Percentiles rank a stretch among this genome's conserved stretches.
Evolutionary conservation across 129 eudicot species (phyloP).

Genomic region (Pittosporum tobira): DNA sequence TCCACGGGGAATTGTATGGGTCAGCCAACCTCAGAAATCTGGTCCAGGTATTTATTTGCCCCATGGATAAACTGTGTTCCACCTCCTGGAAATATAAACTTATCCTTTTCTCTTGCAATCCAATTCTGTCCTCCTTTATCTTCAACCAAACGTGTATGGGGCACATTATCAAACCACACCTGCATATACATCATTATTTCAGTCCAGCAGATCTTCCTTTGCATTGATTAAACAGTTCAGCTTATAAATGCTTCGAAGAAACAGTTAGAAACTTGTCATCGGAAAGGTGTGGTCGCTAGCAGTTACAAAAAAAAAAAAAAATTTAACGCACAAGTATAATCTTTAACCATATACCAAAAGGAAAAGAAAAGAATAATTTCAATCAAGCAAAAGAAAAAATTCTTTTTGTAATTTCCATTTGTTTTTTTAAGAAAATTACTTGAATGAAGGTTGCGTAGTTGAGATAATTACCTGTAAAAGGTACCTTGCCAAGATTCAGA

Average conservation of each 20-base stretch:
- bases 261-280: not conserved
- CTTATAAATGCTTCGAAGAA: not conserved
- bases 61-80: constrained; percentile 66
- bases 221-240: not conserved
- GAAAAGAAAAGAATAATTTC: no score
- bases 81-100: constrained; percentile 60
- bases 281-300: not conserved
- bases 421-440: no score
- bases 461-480: no score
- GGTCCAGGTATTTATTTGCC: constrained; percentile 70
- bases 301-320: not conserved
- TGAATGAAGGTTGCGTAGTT: no score
- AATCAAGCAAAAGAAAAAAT: no score
- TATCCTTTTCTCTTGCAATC: constrained; percentile 57
- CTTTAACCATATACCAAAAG: no score
- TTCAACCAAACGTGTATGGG: constrained; percentile 55
- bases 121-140: constrained; percentile 77
- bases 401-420: no score
- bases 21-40: constrained; percentile 55
- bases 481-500: no score
- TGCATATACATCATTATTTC: constrained; percentile 16
- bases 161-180: constrained; percentile 86
- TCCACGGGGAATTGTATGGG: constrained; percentile 1
- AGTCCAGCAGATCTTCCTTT: not conserved
- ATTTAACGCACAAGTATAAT: no score